phyloP scores from a whole-genome alignment of 495 filamentous ascomycete genomes.

The Trypethelium eluteriae region DNA sequence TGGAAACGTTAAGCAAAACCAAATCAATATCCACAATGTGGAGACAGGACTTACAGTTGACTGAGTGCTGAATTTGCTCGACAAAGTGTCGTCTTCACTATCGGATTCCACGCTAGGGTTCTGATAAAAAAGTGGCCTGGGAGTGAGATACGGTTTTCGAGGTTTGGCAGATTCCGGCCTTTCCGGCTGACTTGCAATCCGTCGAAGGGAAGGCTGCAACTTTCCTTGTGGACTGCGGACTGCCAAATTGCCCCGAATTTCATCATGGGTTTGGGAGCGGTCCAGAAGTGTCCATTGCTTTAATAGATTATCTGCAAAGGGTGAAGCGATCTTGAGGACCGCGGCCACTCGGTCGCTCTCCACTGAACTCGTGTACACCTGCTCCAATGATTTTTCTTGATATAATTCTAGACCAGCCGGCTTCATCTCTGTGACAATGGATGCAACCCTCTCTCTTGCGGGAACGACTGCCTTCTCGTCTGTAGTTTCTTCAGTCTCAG shows the following conservation, averaged over 20 bases:
- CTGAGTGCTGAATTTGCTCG: not conserved
- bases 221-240: not conserved
- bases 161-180: not conserved
- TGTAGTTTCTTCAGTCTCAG: not conserved
- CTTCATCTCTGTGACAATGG: slow-evolving; percentile 2
- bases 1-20: not conserved
- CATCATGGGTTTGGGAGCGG: not conserved
- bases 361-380: slow-evolving; percentile 4
- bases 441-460: not conserved
- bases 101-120: slow-evolving; percentile 7
- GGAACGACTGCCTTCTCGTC: not conserved
- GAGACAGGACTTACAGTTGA: not conserved
- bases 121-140: not conserved
- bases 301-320: not conserved
- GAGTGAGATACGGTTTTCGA: not conserved
- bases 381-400: slow-evolving; percentile 6
- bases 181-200: slow-evolving; percentile 2
- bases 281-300: slow-evolving; percentile 2
- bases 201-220: not conserved
- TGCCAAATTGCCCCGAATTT: not conserved
- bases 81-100: not conserved
- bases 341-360: slow-evolving; percentile 8
- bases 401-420: not conserved
- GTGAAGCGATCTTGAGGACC: slow-evolving; percentile 6
- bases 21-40: not conserved